Base-by-base conservation (phyloP, 192 early-diverging fungal genomes). In the Pilobolus umbonatus region DNA sequence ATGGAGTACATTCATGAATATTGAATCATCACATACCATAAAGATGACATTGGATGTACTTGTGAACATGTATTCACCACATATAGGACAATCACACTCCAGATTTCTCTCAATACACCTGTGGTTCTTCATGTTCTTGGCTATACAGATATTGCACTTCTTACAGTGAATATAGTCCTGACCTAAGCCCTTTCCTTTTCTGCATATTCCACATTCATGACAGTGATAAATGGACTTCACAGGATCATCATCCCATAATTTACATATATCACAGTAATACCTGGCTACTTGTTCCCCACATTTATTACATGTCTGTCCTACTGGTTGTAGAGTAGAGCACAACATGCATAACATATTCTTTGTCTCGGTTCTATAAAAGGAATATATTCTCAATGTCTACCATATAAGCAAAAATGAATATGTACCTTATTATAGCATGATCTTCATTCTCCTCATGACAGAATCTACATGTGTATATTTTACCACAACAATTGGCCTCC, bases 291-390 rank as follows among this genome's bases (percentile, higher is more conserved):
- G 38, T 12, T 65, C 35, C 5, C 75, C 55, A 71, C 96, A 98
- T 40, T 85, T 81, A 52, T 65, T 58, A 67, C 96, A 98, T 22
- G 63, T 55, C 64, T 90, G 86, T 2, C 78, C 77, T 10, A 91
- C 81, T 2, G 90, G 83, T 60, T 98, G 96, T 22, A 89, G 79
- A 6, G 79, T 80, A 30, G 67, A 48, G 69, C 96, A 98, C 59
- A 87, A 73, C 96, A 96, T 97, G 64, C 96, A 98, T 62, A 91
- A 81, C 94, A 98, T 97, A 51, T 72, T 82, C 48, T 84, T 81
- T 0, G 80, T 82, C 17, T 77, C 75, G 25, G 57, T 64, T 58
- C 78, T 76, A 26, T 3, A 9, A n/a, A 22, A 22, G 10, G 28
- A 32, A 32, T 35, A 32, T 15, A 21, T 55, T 35, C 12, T 39